Base-by-base conservation (phyloP, 805 yeast species). In the Candida saitoana region DNA sequence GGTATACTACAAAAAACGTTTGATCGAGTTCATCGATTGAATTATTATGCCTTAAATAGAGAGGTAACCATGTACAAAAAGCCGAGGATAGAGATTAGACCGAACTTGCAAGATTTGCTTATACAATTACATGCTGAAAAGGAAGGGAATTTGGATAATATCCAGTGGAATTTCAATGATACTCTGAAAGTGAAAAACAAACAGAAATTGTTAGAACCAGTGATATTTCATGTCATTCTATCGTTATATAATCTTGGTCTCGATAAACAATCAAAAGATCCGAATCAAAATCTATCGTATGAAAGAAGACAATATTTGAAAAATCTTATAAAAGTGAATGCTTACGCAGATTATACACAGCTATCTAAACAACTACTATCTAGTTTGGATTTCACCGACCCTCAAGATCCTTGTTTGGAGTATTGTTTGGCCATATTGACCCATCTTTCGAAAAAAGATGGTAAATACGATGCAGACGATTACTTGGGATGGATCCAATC, bases 401-500 rank as follows among this genome's bases (percentile, higher is more conserved):
- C 5, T 6, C 32, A 9, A 9, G 32, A 29, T 14, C 18, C 5
- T 7, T 36, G 38, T 16, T 24, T 36, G 38, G 31, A n/a, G 4
- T 24, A 24, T 14, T 36, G 9, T 16, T 18, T 36, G 4, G 30
- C 31, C 6, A 5, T 9, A 6, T 14, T 29, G 11, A 6, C 5
- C n/a, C 16, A 29, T 12, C 16, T 9, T 29, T 29, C 32, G 16
- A 11, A 29, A 11, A 9, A 12, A 5, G 32, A 6, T 5, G 32
- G 16, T 11, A 29, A 29, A 29, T 29, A 29, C 11, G 32, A 29
- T 14, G 7, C 5, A 5, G 7, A 20, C 4, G 47, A 59, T 37
- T 42, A 59, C 14, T 20, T 34, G 3, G 46, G 34, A 11, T 69
- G 73, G 73, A 54, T 68, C 2, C 46, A 44, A 5, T 63, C 72